Percentiles rank a stretch among this genome's conserved stretches.
Conservation (phyloP, 2,329 filamentous ascomycete genomes). For the Aspergillus novoparasiticus region DNA sequence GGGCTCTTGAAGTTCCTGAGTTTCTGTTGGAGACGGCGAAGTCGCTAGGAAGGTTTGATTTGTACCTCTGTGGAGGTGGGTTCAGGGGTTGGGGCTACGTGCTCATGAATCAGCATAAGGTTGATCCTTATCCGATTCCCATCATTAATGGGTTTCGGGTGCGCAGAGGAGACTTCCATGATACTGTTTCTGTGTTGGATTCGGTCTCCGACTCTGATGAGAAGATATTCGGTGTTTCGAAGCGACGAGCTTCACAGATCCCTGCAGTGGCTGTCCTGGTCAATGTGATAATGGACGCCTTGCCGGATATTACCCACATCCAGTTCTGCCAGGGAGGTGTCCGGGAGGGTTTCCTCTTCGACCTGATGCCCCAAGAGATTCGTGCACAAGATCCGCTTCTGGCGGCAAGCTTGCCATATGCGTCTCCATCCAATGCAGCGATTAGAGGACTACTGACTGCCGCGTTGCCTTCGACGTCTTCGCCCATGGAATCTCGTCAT, state of each 20-base stretch:
- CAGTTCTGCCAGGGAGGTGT: conserved; percentile 89
- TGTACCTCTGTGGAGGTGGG: conserved; percentile 87
- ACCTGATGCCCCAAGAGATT: conserved; percentile 62
- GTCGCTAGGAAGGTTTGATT: conserved; percentile 58
- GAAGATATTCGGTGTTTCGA: conserved; percentile 72
- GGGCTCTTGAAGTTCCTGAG: conserved; percentile 58
- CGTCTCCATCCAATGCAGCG: conserved; percentile 49
- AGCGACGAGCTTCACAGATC: conserved; percentile 76
- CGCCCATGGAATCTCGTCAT: conserved; percentile 21
- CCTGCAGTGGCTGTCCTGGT: conserved; percentile 81
- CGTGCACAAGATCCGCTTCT: conserved; percentile 69
- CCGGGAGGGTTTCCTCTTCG: conserved; percentile 78
- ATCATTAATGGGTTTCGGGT: conserved; percentile 79
- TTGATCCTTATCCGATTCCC: conserved; percentile 79
- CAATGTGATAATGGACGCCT: conserved; percentile 68
- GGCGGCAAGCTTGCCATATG: conserved; percentile 60
- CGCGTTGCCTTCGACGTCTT: conserved; percentile 45
- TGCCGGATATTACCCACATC: conserved; percentile 72
- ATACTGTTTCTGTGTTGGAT: conserved; percentile 50
- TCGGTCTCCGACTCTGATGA: conserved; percentile 40
- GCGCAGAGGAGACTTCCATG: conserved; percentile 61
- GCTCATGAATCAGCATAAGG: conserved; percentile 74
- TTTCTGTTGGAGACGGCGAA: conserved; percentile 50
- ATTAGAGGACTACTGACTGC: conserved; percentile 54
- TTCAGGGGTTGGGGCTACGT: conserved; percentile 91